A percentile compares a stretch with the other conserved stretches of the same genome.
These are phyloP conservation scores for Sclerotinia spermophila DNA, from an alignment of 2,329 filamentous ascomycete species.

Conservation along the genomic window DNA sequence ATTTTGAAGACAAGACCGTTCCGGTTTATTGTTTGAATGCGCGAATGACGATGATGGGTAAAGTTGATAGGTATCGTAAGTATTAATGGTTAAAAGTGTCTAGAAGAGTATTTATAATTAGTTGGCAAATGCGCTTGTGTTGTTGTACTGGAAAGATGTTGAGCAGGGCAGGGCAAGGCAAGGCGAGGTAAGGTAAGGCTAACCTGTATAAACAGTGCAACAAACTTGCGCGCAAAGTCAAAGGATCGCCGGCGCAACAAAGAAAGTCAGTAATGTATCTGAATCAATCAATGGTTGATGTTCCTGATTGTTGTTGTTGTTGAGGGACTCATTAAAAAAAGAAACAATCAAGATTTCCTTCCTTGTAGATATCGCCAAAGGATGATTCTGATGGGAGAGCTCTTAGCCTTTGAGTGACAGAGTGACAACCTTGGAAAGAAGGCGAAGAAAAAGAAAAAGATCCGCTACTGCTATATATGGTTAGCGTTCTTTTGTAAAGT, in stretches of 20 bases:
- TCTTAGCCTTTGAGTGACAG: background rate
- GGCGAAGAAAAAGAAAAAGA: background rate
- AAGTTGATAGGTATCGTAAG: background rate
- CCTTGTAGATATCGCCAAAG: background rate
- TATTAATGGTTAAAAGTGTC: background rate
- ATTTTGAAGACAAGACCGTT: slow-evolving; percentile 27
- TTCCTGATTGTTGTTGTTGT: background rate
- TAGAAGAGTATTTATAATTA: background rate
- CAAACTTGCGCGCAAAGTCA: slow-evolving; percentile 8
- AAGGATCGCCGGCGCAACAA: slow-evolving; percentile 8
- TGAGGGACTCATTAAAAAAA: background rate
- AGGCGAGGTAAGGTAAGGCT: background rate
- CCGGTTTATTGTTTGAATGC: slow-evolving; percentile 5
- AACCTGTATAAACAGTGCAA: background rate
- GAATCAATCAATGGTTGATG: background rate
- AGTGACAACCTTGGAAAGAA: background rate
- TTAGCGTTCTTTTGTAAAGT: background rate
- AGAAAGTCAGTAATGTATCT: background rate
- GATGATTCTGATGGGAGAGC: background rate
- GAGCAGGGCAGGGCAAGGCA: background rate
- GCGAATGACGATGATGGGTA: background rate
- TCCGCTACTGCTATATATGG: background rate
- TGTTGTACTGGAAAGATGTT: background rate
- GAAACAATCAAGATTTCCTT: background rate
- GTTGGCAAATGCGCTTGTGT: background rate